Conservation (phyloP, 768 basidiomycete species). For the Termitomyces sp. region DNA sequence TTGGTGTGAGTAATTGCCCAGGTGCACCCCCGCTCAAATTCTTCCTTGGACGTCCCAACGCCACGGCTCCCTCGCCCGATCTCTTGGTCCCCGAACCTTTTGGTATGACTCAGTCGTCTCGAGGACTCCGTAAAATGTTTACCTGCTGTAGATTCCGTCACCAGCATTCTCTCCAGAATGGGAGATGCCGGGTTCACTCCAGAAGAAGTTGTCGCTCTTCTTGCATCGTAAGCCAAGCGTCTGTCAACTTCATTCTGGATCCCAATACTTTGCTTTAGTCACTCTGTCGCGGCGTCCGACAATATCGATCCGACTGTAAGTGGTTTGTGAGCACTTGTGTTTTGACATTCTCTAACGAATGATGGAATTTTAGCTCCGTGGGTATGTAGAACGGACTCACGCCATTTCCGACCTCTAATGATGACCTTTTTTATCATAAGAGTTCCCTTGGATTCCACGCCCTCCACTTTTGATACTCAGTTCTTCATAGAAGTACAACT, state of each 20-base stretch:
- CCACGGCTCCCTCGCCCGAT: not conserved
- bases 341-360: not conserved
- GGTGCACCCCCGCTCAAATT: not conserved
- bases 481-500: not conserved
- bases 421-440: not conserved
- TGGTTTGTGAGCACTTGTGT: not conserved
- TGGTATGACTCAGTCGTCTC: not conserved
- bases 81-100: not conserved
- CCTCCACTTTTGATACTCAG: not conserved
- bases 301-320: not conserved
- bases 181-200: not conserved
- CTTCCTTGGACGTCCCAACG: not conserved
- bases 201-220: not conserved
- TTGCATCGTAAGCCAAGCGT: not conserved
- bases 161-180: constrained; percentile 1
- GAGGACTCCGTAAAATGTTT: not conserved
- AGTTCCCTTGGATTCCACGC: not conserved
- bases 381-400: not conserved
- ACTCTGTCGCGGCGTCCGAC: constrained; percentile 1
- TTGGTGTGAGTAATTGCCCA: constrained; percentile 1
- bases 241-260: not conserved
- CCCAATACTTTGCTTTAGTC: not conserved
- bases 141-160: not conserved
- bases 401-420: not conserved
- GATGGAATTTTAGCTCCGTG: not conserved